Percentiles rank a stretch among this genome's conserved stretches.
phyloP scores from a whole-genome alignment of 2,329 filamentous ascomycete genomes.

The Penicillium brasilianum region DNA sequence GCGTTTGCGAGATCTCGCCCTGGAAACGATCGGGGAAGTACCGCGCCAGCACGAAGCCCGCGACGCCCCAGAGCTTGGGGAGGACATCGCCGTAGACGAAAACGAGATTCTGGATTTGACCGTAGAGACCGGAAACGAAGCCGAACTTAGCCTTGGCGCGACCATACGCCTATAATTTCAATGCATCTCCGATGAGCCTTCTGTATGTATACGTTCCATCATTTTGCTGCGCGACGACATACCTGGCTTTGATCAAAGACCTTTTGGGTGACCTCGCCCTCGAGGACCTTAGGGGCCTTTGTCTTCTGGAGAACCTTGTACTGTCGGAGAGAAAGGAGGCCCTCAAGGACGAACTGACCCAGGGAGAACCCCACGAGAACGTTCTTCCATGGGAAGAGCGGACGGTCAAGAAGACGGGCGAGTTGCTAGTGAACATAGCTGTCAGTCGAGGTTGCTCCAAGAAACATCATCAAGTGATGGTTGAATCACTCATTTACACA shows the following conservation, averaged over 20 bases:
- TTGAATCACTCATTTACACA: not conserved
- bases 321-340: constrained; percentile 86
- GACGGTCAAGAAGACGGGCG: constrained; percentile 84
- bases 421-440: constrained; percentile 61
- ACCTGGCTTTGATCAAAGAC: constrained; percentile 93
- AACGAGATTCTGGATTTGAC: constrained; percentile 83
- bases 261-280: constrained; percentile 84
- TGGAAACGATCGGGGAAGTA: constrained; percentile 79
- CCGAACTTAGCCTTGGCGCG: constrained; percentile 92
- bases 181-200: constrained; percentile 6
- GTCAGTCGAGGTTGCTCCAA: constrained; percentile 11
- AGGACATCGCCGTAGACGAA: constrained; percentile 91
- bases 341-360: constrained; percentile 88
- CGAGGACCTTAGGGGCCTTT: constrained; percentile 81
- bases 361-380: constrained; percentile 94
- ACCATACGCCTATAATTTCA: constrained; percentile 71
- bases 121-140: constrained; percentile 79
- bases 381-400: constrained; percentile 95
- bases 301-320: constrained; percentile 83
- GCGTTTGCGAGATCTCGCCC: constrained; percentile 91
- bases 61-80: constrained; percentile 85
- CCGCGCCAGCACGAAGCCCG: constrained; percentile 73
- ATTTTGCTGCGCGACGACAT: constrained; percentile 26
- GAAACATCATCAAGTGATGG: not conserved
- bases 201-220: not conserved